A percentile compares a stretch with the other conserved stretches of the same genome.
phyloP scores from a whole-genome alignment of 1,284 basidiomycete species.

The Moniliophthora roreri region DNA sequence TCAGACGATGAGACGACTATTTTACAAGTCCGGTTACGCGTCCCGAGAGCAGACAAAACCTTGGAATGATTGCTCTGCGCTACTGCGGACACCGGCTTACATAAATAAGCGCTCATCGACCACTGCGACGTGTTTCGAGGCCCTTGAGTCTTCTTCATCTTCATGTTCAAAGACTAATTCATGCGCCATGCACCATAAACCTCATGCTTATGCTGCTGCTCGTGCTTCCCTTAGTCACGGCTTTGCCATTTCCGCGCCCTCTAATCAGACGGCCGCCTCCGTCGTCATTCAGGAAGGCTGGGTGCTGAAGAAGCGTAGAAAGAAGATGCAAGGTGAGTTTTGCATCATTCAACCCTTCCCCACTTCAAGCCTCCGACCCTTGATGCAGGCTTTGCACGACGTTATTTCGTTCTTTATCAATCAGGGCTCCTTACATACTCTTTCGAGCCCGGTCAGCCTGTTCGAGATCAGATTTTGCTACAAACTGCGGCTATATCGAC shows the following conservation, averaged over 20 bases:
- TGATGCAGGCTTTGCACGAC: slow-evolving; percentile 73
- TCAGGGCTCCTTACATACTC: slow-evolving; percentile 76
- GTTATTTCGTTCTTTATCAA: slow-evolving; percentile 69
- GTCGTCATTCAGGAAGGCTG: slow-evolving; percentile 64
- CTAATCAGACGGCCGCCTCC: slow-evolving; percentile 14
- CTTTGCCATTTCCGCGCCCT: slow-evolving; percentile 6
- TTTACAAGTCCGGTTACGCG: too few species aligned
- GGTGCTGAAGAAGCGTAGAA: slow-evolving; percentile 80
- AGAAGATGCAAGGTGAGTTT: slow-evolving; percentile 76
- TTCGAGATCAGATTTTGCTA: slow-evolving; percentile 69
- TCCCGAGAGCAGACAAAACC: too few species aligned
- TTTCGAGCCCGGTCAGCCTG: slow-evolving; percentile 67
- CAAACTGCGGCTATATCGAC: slow-evolving; percentile 75
- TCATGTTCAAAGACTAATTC: neutral
- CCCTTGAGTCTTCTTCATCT: neutral
- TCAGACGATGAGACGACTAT: too few species aligned
- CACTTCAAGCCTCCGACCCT: too few species aligned
- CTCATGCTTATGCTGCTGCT: slow-evolving; percentile 10
- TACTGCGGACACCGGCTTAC: too few species aligned
- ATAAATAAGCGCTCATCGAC: too few species aligned
- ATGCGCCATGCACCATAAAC: slow-evolving; percentile 8
- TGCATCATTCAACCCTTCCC: neutral
- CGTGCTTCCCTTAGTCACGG: slow-evolving; percentile 18
- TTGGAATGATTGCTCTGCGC: too few species aligned
- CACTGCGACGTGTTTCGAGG: too few species aligned